These are phyloP conservation scores for Xylariales sp. DNA, from an alignment of 2,329 filamentous ascomycete genomes.

Conservation along the genomic window DNA sequence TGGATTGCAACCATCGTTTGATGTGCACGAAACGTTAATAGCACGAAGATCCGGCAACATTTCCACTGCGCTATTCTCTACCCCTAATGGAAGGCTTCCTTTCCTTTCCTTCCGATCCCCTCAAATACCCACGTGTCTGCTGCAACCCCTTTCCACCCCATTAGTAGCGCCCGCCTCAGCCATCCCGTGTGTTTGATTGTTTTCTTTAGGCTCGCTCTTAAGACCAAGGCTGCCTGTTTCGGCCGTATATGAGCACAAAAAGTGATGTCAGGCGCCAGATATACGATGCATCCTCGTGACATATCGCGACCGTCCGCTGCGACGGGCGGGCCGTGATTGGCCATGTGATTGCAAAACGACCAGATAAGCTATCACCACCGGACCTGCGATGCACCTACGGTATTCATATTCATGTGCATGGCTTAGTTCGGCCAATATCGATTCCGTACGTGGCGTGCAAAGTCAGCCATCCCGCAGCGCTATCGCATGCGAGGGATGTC, in stretches of 20 bases:
- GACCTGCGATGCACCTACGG: background rate
- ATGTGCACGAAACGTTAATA: background rate
- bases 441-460: conserved; percentile 8
- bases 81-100: no score
- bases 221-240: background rate
- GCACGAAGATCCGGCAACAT: no score
- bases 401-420: background rate
- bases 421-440: background rate
- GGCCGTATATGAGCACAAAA: background rate
- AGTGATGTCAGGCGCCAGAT: background rate
- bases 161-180: background rate
- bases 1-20: background rate
- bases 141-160: background rate
- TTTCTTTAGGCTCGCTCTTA: background rate
- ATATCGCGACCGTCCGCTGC: background rate
- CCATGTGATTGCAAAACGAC: background rate
- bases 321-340: background rate
- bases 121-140: background rate
- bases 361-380: background rate
- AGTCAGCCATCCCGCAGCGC: conserved; percentile 13
- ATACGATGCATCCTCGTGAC: background rate
- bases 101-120: background rate
- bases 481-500: background rate
- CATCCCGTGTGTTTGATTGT: background rate
- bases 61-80: no score